Conservation (phyloP, 208 protist species). For the Strigomonas culicis region DNA sequence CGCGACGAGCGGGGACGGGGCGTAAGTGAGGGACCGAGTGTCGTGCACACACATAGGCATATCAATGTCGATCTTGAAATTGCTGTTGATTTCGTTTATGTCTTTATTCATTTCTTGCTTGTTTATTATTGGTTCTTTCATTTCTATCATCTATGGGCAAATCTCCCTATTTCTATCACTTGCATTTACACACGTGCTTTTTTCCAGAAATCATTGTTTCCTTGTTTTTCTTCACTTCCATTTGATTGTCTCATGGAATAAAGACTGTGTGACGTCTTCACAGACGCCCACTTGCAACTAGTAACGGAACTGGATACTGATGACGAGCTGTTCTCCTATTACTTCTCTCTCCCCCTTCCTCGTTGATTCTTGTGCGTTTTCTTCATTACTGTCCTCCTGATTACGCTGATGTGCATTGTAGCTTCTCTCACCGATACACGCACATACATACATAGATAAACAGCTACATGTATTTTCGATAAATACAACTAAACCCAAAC, state of each 20-base stretch:
- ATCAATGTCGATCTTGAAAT: no score
- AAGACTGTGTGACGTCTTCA: neutral
- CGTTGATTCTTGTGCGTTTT: neutral
- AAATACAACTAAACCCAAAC: neutral
- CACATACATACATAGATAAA: constrained; percentile 13
- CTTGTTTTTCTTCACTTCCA: neutral
- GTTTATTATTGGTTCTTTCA: neutral
- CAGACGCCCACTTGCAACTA: no score
- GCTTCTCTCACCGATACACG: neutral
- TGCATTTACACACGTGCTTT: neutral
- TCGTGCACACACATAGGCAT: no score
- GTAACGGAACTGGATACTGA: no score
- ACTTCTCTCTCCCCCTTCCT: neutral
- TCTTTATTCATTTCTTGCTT: neutral
- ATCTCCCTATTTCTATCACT: no score
- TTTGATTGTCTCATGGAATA: neutral
- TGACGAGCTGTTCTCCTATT: no score
- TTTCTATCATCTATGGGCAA: neutral
- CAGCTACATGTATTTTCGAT: neutral
- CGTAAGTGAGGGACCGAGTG: no score
- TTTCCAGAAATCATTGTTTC: neutral
- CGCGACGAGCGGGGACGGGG: no score
- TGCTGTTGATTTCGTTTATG: neutral
- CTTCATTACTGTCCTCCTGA: neutral
- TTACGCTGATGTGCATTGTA: neutral